Evolutionary conservation across 139 green algal genomes (phyloP).

Genomic region (Choricystis sp.): DNA sequence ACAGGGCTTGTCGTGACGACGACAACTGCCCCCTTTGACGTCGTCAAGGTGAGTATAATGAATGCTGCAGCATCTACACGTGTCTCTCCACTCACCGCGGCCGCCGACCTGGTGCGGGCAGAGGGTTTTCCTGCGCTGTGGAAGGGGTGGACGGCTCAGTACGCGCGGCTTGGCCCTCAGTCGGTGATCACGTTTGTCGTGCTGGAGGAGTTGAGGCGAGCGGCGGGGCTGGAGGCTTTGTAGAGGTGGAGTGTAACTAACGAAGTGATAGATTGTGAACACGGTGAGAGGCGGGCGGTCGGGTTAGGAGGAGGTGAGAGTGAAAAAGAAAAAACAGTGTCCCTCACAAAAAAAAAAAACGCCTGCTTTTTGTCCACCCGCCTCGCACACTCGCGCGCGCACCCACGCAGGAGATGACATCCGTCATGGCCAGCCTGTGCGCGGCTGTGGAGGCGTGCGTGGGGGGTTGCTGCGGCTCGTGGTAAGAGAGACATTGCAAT

Average conservation of each 20-base stretch:
- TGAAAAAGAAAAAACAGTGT: not conserved
- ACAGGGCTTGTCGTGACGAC: not conserved
- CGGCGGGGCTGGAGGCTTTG: not conserved
- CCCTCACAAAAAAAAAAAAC: not conserved
- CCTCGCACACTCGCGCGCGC: too few species aligned
- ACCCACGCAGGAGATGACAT: too few species aligned
- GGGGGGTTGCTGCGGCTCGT: too few species aligned
- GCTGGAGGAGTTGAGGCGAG: not conserved
- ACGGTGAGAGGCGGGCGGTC: not conserved
- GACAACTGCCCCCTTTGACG: not conserved
- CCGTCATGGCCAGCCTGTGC: too few species aligned
- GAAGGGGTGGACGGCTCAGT: not conserved
- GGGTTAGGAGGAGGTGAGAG: not conserved
- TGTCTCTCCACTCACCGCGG: not conserved
- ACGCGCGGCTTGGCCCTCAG: not conserved
- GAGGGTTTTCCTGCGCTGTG: not conserved
- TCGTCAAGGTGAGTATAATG: not conserved
- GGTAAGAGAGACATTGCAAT: too few species aligned
- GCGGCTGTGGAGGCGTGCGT: too few species aligned
- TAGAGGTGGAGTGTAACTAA: too few species aligned
- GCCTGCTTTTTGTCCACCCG: too few species aligned
- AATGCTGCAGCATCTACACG: not conserved
- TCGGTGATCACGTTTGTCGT: not conserved
- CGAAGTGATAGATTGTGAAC: too few species aligned
- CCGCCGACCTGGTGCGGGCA: not conserved